Evolutionary conservation across 2,329 filamentous ascomycete species (phyloP).

Genomic region (Epichloe amarillans): DNA sequence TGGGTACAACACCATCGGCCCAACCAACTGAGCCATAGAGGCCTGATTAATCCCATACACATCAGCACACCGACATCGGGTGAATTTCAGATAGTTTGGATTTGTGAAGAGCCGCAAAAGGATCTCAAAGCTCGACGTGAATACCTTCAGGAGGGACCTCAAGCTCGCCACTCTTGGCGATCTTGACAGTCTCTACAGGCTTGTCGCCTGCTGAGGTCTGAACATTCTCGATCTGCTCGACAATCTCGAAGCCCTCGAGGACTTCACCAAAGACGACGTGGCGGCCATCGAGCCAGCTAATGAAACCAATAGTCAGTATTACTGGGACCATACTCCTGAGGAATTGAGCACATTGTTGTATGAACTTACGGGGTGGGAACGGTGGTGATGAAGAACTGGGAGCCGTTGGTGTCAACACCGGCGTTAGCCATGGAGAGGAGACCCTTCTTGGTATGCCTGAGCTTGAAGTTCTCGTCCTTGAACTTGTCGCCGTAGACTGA

Average conservation of each 20-base stretch:
- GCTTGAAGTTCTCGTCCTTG: constrained; percentile 87
- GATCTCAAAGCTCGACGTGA: constrained; percentile 66
- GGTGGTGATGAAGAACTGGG: constrained; percentile 86
- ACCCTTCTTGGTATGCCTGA: constrained; percentile 80
- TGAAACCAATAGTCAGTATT: not conserved
- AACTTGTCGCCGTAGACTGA: constrained; percentile 73
- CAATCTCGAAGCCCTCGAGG: constrained; percentile 69
- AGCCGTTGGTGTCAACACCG: constrained; percentile 75
- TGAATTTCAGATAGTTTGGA: constrained; percentile 5
- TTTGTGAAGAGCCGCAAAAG: constrained; percentile 8
- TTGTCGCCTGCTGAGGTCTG: constrained; percentile 54
- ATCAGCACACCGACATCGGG: constrained; percentile 24
- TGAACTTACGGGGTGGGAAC: constrained; percentile 54
- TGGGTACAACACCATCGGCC: constrained; percentile 8
- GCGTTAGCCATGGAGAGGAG: constrained; percentile 77
- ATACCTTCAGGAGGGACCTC: constrained; percentile 83
- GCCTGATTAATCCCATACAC: constrained; percentile 17
- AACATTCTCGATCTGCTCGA: constrained; percentile 65
- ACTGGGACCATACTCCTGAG: not conserved
- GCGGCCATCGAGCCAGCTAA: constrained; percentile 65
- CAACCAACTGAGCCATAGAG: constrained; percentile 14
- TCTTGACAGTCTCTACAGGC: constrained; percentile 57
- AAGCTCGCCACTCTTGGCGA: constrained; percentile 73
- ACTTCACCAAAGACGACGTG: constrained; percentile 87
- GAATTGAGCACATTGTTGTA: not conserved